A percentile compares a stretch with the other conserved stretches of the same genome.
phyloP scores from a whole-genome alignment of 257 asterid genomes.

The Penstemon barbatus region DNA sequence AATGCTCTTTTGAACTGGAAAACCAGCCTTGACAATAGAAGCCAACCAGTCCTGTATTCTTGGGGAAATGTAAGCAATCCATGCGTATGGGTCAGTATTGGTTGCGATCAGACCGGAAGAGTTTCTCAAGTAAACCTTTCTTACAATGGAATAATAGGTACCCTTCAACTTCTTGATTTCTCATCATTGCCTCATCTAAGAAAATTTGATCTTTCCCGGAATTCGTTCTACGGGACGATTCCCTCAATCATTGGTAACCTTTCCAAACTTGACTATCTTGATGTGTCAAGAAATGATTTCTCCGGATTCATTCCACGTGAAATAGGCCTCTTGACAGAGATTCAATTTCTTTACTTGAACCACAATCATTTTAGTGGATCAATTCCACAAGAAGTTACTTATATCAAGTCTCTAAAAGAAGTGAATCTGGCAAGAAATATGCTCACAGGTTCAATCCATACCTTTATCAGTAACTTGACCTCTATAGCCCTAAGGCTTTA shows the following conservation, averaged over 20 bases:
- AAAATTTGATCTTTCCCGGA: slow-evolving; percentile 11
- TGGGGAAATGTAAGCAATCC: slow-evolving; percentile 17
- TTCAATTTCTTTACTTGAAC: slow-evolving; percentile 15
- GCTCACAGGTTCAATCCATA: slow-evolving; percentile 30
- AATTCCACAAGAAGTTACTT: slow-evolving; percentile 24
- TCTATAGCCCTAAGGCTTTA: not conserved
- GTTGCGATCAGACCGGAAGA: slow-evolving; percentile 22
- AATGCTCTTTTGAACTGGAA: slow-evolving; percentile 31
- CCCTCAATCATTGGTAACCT: slow-evolving; percentile 15
- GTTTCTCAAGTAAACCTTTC: slow-evolving; percentile 25
- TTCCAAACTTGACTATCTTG: slow-evolving; percentile 20
- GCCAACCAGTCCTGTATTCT: slow-evolving; percentile 21
- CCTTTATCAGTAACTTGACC: slow-evolving; percentile 33
- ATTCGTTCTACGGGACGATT: slow-evolving; percentile 26
- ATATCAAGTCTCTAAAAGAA: slow-evolving; percentile 14
- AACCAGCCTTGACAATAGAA: slow-evolving; percentile 25
- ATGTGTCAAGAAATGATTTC: slow-evolving; percentile 19
- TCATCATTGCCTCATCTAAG: slow-evolving; percentile 23
- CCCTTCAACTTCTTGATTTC: slow-evolving; percentile 27
- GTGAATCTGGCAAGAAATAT: slow-evolving; percentile 25
- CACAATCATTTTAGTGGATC: slow-evolving; percentile 18
- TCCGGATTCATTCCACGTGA: slow-evolving; percentile 24
- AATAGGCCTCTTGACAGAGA: slow-evolving; percentile 7
- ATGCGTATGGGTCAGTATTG: slow-evolving; percentile 27
- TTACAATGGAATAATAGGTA: slow-evolving; percentile 27